Evolutionary conservation across 257 asterid genomes (phyloP).

Genomic region (Apocynum venetum): DNA sequence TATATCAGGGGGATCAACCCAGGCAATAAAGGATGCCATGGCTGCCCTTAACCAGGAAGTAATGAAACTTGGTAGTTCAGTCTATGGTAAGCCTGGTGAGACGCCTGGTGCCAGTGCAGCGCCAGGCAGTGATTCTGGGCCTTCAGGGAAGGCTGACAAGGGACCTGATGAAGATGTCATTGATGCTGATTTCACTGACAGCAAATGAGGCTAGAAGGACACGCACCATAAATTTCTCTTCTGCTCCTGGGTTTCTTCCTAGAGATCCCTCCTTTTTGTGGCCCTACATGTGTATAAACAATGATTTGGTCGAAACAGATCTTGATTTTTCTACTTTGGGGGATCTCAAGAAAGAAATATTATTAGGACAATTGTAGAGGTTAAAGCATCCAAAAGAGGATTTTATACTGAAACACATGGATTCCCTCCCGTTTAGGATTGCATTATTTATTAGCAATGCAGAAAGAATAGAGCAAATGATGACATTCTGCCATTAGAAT

Average conservation of each 20-base stretch:
- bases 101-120: slow-evolving; percentile 68
- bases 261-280: background rate
- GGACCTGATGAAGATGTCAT: slow-evolving; percentile 93
- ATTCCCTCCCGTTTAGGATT: background rate
- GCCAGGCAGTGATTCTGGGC: slow-evolving; percentile 44
- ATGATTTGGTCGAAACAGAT: slow-evolving; percentile 2
- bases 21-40: slow-evolving; percentile 86
- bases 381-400: background rate
- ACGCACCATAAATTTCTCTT: slow-evolving; percentile 6
- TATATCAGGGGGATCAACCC: slow-evolving; percentile 74
- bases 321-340: background rate
- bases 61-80: slow-evolving; percentile 94
- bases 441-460: background rate
- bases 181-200: slow-evolving; percentile 96
- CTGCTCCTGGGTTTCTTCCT: background rate
- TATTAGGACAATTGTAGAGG: slow-evolving; percentile 8
- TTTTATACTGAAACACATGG: slow-evolving; percentile 4
- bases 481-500: background rate
- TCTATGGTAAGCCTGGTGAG: slow-evolving; percentile 82
- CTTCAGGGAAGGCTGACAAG: slow-evolving; percentile 63
- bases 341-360: slow-evolving; percentile 1
- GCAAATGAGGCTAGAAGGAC: slow-evolving; percentile 26
- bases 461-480: background rate
- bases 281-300: slow-evolving; percentile 16
- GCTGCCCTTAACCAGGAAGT: slow-evolving; percentile 93